Evolutionary conservation across 164 flowering plant genomes (phyloP), one percentile per base, ranked within the genome.

Genomic region (Pachysandra terminalis): DNA sequence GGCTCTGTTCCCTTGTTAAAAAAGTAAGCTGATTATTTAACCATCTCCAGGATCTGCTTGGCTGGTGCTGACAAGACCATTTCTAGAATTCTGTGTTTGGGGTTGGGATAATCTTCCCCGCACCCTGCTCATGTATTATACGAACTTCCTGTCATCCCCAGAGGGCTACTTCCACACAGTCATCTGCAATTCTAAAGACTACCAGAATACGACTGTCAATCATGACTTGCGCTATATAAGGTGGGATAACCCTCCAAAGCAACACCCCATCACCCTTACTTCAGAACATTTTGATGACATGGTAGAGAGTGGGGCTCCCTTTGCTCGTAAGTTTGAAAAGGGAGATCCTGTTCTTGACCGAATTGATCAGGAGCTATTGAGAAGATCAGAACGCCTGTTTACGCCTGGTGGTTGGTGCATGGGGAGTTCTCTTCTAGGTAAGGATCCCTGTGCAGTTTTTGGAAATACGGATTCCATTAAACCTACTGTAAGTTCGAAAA

Each of bases 71-170:
- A 79, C 86, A 16, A 85, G 80, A 71, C 58, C 90, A 24, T 88
- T 88, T 68, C 80, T 88, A 5, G 96, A 91, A 54, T 90, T 84
- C 73, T 85, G 88, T 63, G 70, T 91, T 10, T 87, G 85, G 90
- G 97, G 93, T 48, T 88, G 90, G 89, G 96, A 91, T 60, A 91
- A 88, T 79, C 92, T 91, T 49, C 97, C 97, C 2, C 89, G 96
- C 17, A 91, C 90, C 4, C 85, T 91, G 21, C 86, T 91, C 63
- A 86, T 91, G 96, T 91, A 91, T 80, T 90, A 88, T 75, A 85
- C 94, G 19, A 91, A 91, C 74, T 73, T 83, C 77, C 64, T 90
- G 66, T 86, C 92, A 24, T 85, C 97, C 5, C 69, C 85, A 0
- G 96, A 91, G 69, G 90, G 96, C 49, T 90, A 91, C 83, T 91